Evolutionary conservation across 345 rosid species (phyloP), one percentile per base, ranked within the genome.

Genomic region (Populus davidiana): DNA sequence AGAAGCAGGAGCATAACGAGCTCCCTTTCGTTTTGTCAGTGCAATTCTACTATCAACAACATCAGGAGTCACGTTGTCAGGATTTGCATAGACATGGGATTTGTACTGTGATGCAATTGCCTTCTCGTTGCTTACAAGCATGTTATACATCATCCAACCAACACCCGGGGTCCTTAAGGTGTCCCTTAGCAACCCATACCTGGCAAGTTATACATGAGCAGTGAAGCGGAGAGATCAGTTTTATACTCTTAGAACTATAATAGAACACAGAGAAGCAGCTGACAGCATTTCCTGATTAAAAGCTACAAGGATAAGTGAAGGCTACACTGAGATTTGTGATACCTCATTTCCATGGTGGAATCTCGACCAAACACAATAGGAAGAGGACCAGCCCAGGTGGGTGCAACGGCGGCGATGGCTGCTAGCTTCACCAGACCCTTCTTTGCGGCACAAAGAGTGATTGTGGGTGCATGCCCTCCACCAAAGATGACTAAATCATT

Each of bases 361-460:
- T 94, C 98, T 78, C 97, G 93, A 72, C 96, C 98, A 80, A 94
- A 94, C 36, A 93, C 97, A 67, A 94, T 89, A 44, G 95, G 98
- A 33, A 94, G 92, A 63, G 97, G 97, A 59, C 97, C 97, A 76
- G 97, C 95, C 96, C 95, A 91, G 71, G 97, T 94, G 41, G 97
- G 97, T 25, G 98, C 98, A 69, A 93, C 91, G 14, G 96, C 96
- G 73, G 96, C 95, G 63, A 90, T 89, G 62, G 95, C 98, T 78
- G 84, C 83, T 70, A 97, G 93, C 82, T 91, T 91, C 77, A 91
- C 89, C 86, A 94, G 80, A 81, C 88, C 91, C 76, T 91, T 92
- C 77, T 82, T 86, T 1, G 91, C 84, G 39, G 97, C 98, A 85
- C 92, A 90, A 69, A 91, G 80, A 69, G 84, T 78, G 67, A 90